Evolutionary conservation across 768 basidiomycete species (phyloP), one percentile per base, ranked within the genome.

Genomic region (Trichaptum fuscoviolaceum): DNA sequence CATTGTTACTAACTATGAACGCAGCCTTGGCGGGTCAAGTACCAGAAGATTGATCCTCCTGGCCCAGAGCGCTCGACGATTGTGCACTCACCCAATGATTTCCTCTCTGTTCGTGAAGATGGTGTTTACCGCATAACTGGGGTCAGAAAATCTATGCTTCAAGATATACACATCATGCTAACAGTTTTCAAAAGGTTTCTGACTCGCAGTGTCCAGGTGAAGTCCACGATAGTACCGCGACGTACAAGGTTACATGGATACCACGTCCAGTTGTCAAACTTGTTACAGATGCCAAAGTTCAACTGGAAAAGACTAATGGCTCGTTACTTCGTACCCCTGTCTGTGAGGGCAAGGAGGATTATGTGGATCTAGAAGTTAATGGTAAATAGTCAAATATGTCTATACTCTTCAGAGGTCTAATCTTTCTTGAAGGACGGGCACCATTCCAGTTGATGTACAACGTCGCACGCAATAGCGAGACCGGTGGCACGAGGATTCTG

Each of bases 371-470:
- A n/a, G 88, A 90, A 23, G 79, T 98, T 60, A 84, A 83, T 64
- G 93, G 93, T 90, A 65, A 36, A 80, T 72, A 52, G 63, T 20
- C 66, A 52, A 23, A 63, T 23, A 57, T 58, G 18, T n/a, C 35
- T n/a, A 58, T 62, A n/a, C n/a, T 67, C 62, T 17, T 26, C 62
- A 58, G 61, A 35, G 10, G 18, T 15, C 35, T 27, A 64, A 59
- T 24, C 25, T 36, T 20, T 35, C 12, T 20, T 58, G 27, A 71
- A 92, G 95, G 95, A 63, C 87, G 88, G 24, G 88, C 93, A n/a
- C 95, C 95, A 0, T 98, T 96, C 84, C 90, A 96, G 74, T 88
- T 96, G 68, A 89, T 86, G 84, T 97, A 96, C 76, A 91, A 93
- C 69, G 86, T 94, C 64, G 92, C 90, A 0, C 84, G 85, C 73